Evolutionary conservation across 495 filamentous ascomycete genomes (phyloP), one percentile per base, ranked within the genome.

Genomic region (Cryomyces minteri): DNA sequence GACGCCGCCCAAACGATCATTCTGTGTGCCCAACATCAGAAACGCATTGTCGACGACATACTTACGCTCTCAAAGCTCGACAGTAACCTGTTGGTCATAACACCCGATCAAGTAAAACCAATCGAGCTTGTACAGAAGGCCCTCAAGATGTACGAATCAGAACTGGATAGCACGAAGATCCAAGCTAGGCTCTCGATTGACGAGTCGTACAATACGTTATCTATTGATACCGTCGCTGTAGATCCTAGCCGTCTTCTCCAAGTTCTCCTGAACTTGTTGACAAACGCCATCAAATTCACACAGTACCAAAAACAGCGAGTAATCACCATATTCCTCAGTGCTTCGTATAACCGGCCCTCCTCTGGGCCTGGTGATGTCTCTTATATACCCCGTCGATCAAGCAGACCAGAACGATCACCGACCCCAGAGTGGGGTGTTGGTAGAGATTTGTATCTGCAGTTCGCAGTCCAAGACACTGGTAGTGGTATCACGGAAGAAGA

Each of bases 221-320:
- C 42, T n/a, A 51, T 64, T 18, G 52, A 58, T 30, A 54, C 46
- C 34, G 56, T 62, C 10, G 43, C 59, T 44, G 55, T 57, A 5
- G 61, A 64, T 41, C 14, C 55, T 6, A 54, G 54, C 37, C 48
- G 61, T 14, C 54, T 64, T 34, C 52, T 51, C 8, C 61, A 64
- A 45, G 56, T 64, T 0, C 46, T 64, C n/a, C 50, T 62, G 25
- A 64, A 64, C 48, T 48, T 64, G 5, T 45, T 64, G 5, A 60
- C 55, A 14, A 63, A 61, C 40, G 55, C 59, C 2, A 60, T 64
- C 44, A 64, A 64, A 41, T 64, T 64, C 48, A 64, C 61, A 0
- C 54, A 49, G 39, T 8, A 49, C 6, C 57, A 57, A 39, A 55
- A 52, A 43, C 36, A 53, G 25, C 9, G 12, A 14, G 53, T 62